phyloP scores from a whole-genome alignment of 192 early-diverging fungal species.

The Lunasporangiospora selenospora region DNA sequence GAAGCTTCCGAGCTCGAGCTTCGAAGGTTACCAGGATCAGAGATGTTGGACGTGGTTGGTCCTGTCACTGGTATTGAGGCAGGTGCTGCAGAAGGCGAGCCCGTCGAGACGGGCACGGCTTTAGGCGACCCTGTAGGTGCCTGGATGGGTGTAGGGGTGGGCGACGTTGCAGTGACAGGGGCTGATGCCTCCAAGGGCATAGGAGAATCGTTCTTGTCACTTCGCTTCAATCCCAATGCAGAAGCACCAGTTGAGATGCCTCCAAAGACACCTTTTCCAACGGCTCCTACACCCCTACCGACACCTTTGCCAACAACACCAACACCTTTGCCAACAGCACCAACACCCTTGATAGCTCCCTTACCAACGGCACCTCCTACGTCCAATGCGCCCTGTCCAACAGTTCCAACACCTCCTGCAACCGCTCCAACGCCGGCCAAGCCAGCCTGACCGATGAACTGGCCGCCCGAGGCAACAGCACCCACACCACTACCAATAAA shows the following conservation, averaged over 20 bases:
- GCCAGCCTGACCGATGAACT: slow-evolving; percentile 41
- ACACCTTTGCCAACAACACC: slow-evolving; percentile 23
- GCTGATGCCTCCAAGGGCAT: slow-evolving; percentile 44
- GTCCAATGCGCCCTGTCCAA: slow-evolving; percentile 3
- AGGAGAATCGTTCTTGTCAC: slow-evolving; percentile 15
- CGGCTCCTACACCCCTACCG: slow-evolving; percentile 26
- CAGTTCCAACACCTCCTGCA: slow-evolving; percentile 18
- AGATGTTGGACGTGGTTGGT: slow-evolving; percentile 1
- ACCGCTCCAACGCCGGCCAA: slow-evolving; percentile 34
- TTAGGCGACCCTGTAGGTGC: not conserved
- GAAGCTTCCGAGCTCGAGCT: slow-evolving; percentile 18
- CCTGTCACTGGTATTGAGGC: slow-evolving; percentile 9
- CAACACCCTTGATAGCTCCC: slow-evolving; percentile 38
- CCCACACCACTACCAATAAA: slow-evolving; percentile 68
- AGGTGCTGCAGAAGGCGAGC: no score
- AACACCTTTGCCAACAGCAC: slow-evolving; percentile 38
- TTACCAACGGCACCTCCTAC: slow-evolving; percentile 27
- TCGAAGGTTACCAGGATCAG: not conserved
- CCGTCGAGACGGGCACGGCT: not conserved
- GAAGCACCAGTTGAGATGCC: slow-evolving; percentile 33
- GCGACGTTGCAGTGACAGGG: slow-evolving; percentile 21
- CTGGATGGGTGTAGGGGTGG: not conserved
- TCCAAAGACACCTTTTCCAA: slow-evolving; percentile 46
- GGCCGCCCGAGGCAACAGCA: slow-evolving; percentile 53
- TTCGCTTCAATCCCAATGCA: slow-evolving; percentile 22